These are phyloP conservation scores for Ganoderma boninense DNA, from an alignment of 1,284 basidiomycete species.

Conservation along the genomic window DNA sequence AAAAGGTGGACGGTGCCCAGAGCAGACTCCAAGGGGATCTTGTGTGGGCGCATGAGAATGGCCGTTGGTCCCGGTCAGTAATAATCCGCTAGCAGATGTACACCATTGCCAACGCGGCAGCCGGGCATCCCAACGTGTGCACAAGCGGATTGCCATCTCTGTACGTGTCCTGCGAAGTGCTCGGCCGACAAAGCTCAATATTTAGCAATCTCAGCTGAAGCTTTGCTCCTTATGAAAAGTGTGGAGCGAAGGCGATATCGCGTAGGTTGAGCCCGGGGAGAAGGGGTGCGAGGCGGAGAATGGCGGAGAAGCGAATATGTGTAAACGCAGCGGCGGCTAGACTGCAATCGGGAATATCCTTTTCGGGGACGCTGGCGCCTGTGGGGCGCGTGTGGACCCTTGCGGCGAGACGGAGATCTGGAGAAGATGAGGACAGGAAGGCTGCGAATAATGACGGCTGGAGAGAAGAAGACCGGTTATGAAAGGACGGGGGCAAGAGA, in stretches of 20 bases:
- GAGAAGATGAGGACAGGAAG: conserved; percentile 11
- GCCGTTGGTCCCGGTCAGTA: background rate
- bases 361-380: conserved; percentile 21
- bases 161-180: background rate
- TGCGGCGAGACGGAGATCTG: conserved; percentile 16
- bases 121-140: background rate
- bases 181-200: background rate
- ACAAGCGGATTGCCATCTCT: conserved; percentile 5
- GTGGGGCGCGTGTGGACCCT: conserved; percentile 2
- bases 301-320: conserved; percentile 25
- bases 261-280: conserved; percentile 6
- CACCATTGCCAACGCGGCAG: background rate
- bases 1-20: conserved; percentile 3
- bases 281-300: background rate
- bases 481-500: conserved; percentile 14
- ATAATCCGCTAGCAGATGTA: background rate
- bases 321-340: conserved; percentile 18
- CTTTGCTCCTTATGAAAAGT: background rate
- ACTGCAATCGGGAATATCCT: conserved; percentile 26
- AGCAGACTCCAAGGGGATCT: conserved; percentile 2
- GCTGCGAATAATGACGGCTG: conserved; percentile 3
- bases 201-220: background rate
- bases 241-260: background rate
- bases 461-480: conserved; percentile 8
- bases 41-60: conserved; percentile 15